Percentiles rank a stretch among this genome's conserved stretches.
Conservation (phyloP, 192 early-diverging fungal species). For the Phlyctochytrium planicorne region DNA sequence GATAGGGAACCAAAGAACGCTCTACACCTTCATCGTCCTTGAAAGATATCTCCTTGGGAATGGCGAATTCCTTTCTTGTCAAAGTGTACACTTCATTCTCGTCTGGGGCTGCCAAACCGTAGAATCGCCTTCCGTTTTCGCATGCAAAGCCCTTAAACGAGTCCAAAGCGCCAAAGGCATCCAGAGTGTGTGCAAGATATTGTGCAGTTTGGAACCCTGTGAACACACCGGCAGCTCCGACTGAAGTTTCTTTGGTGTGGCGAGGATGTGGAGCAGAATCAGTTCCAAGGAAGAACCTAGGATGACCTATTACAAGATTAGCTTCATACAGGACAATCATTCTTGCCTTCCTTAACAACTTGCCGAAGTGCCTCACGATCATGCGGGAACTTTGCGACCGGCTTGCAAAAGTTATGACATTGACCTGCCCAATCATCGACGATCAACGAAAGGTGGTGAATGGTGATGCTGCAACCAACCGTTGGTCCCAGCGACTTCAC, state of each 20-base stretch:
- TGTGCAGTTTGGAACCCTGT: slow-evolving; percentile 81
- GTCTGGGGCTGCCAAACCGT: slow-evolving; percentile 61
- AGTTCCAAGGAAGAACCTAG: slow-evolving; percentile 95
- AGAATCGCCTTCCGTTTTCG: slow-evolving; percentile 82
- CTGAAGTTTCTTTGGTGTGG: slow-evolving; percentile 77
- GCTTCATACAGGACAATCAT: no score
- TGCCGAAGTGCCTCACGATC: slow-evolving; percentile 87
- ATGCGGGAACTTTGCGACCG: slow-evolving; percentile 92
- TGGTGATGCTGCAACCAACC: slow-evolving; percentile 92
- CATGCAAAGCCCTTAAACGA: slow-evolving; percentile 79
- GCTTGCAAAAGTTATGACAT: slow-evolving; percentile 97
- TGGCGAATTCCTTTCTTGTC: slow-evolving; percentile 31
- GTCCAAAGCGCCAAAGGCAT: slow-evolving; percentile 81
- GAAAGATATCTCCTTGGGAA: slow-evolving; percentile 56
- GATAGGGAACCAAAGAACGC: slow-evolving; percentile 79
- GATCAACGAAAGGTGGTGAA: slow-evolving; percentile 87
- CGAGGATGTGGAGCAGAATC: slow-evolving; percentile 96
- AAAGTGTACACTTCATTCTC: slow-evolving; percentile 39
- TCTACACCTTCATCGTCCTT: slow-evolving; percentile 47
- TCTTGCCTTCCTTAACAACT: slow-evolving; percentile 71
- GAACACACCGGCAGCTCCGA: slow-evolving; percentile 88
- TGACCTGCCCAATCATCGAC: slow-evolving; percentile 99
- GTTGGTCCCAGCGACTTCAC: slow-evolving; percentile 88
- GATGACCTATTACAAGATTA: slow-evolving; percentile 60
- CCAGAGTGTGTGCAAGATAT: slow-evolving; percentile 88